phyloP scores from a whole-genome alignment of 73 alveolate genomes.

The Tetrahymena elliotti region DNA sequence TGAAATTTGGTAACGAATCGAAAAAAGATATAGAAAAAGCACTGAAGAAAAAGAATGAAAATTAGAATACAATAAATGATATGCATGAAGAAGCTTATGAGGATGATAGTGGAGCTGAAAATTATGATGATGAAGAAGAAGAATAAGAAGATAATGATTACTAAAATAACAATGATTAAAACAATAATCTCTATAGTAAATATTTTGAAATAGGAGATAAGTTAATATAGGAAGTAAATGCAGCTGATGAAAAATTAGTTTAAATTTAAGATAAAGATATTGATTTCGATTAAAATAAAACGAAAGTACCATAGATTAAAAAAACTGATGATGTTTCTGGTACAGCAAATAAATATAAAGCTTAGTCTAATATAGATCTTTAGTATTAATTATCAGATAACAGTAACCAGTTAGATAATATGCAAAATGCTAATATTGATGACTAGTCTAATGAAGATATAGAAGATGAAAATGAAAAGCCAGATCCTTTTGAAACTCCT shows the following conservation, averaged over 20 bases:
- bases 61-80: background rate
- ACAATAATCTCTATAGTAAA: background rate
- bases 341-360: background rate
- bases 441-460: background rate
- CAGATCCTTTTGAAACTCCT: background rate
- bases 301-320: background rate
- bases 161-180: background rate
- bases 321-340: background rate
- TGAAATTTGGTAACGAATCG: background rate
- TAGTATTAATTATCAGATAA: background rate
- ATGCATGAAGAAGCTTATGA: background rate
- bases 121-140: background rate
- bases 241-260: background rate
- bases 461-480: background rate
- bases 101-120: background rate
- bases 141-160: background rate
- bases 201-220: background rate
- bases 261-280: background rate
- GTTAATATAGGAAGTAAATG: background rate
- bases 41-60: background rate
- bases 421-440: background rate
- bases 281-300: background rate
- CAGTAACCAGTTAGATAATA: background rate
- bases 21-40: background rate
- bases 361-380: background rate